phyloP scores from a whole-genome alignment of 345 rosid species.

The Angophora floribunda region DNA sequence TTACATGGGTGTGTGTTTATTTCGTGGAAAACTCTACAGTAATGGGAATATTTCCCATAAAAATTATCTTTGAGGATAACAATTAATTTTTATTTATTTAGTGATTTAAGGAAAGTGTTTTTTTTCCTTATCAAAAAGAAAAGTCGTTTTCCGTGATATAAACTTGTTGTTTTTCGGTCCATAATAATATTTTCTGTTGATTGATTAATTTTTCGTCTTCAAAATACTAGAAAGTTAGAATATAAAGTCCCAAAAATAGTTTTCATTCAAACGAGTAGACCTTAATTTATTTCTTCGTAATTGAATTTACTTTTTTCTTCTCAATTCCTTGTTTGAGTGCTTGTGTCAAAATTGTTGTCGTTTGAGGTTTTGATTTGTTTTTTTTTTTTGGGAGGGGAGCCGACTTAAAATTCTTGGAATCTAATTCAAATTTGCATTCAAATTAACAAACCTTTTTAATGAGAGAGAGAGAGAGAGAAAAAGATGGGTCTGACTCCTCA shows the following conservation, averaged over 20 bases:
- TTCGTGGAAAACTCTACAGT: no score
- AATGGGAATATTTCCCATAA: background rate
- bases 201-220: no score
- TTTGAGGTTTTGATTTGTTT: background rate
- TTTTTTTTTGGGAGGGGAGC: background rate
- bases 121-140: no score
- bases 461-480: no score
- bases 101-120: background rate
- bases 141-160: no score
- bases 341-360: background rate
- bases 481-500: no score
- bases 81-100: no score
- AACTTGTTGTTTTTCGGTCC: no score
- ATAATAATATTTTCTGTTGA: no score
- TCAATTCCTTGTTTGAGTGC: background rate
- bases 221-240: no score
- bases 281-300: background rate
- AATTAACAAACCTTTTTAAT: no score
- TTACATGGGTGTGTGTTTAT: background rate
- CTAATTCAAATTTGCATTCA: background rate
- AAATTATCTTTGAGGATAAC: background rate
- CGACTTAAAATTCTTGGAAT: background rate
- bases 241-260: background rate
- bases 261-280: no score
- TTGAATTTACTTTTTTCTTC: background rate